Base-by-base conservation (phyloP, 768 basidiomycete genomes). In the Naganishia vaughanmartiniae region DNA sequence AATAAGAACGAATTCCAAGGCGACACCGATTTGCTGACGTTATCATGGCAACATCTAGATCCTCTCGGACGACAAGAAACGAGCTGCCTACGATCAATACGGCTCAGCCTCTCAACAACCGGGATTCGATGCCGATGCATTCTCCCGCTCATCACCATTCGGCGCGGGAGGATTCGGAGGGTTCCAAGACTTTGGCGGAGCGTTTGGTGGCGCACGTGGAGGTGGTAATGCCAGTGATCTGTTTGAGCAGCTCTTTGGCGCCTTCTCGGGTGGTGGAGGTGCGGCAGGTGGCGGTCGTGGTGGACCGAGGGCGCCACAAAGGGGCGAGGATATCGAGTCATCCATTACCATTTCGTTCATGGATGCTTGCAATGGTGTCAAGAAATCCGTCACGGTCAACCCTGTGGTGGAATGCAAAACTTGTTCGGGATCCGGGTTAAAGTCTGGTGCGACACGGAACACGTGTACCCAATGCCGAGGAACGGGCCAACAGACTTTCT, bases 31-130 rank as follows among this genome's bases (percentile, higher is more conserved):
- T 21, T 73, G 15, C 69, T 33, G 34, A 67, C 19, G 71, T 66
- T 77, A 17, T n/a, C 48, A 1, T 26, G n/a, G 3, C 24, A 12
- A 60, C 70, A 0, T 46, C 21, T 42, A 98, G 95, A 89, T 87
- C 56, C 83, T 99, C 69, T 94, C 95, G 82, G 96, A 98, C 76
- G 91, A 93, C 36, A 90, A 90, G 84, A 99, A 96, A 80, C 88
- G 92, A 67, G 87, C 89, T 46, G 86, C 89, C 21, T 99, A 89
- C 77, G 94, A 99, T 82, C 87, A 90, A 79, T 98, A 91, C 81
- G 96, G 96, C 19, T 82, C 92, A 24, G 90, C 93, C 33, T 93
- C 96, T 4, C 91, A 93, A 74, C 89, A 96, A 76, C 90, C 89
- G 31, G 93, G 93, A 42, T 99, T 98, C 82, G 92, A 97, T 83